Evolutionary conservation across 2,329 filamentous ascomycete species (phyloP), one percentile per base, ranked within the genome.

Genomic region (Arthrobotrys sinensis): DNA sequence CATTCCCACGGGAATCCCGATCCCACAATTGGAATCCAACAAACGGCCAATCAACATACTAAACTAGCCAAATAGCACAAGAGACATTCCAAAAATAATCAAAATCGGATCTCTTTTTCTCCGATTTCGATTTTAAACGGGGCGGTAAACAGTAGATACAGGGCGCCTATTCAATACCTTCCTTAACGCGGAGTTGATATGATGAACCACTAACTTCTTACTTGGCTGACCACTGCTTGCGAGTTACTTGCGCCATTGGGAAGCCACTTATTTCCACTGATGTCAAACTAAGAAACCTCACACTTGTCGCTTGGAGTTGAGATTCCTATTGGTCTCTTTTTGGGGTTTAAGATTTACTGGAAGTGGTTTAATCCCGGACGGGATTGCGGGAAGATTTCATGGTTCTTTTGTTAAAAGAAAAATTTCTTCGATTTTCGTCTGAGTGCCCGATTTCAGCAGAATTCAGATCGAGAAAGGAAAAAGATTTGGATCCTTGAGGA

Each of bases 181-280:
- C 71, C 55, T 14, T 14, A 53, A 68, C 43, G 34, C 55, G 55
- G 19, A 66, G 40, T n/a, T 63, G 52, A 62, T 19, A n/a, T n/a
- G 3, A 10, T 8, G 7, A 38, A 16, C 52, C 34, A 2, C 5
- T 32, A 57, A 38, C 34, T 50, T 3, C 46, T 60, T 50, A n/a
- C 46, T 60, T 28, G 32, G 32, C 48, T 32, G 24, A 28, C 24
- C 24, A 28, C 32, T 16, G 48, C 24, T 40, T 48, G 24, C 19
- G 38, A 53, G 45, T n/a, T n/a, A 60, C 62, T 66, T 60, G 57
- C 60, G n/a, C 64, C 38, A 60, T 60, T 19, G 16, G 53, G 45
- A 52, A 65, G 43, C 21, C 36, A 55, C 24, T 73, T 28, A 4
- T 28, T 60, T 55, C 32, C n/a, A 6, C n/a, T 45, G 36, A 38